Percentiles rank a stretch among this genome's conserved stretches.
Conservation (phyloP, 2,329 filamentous ascomycete genomes). For the Fusarium tuaranense region DNA sequence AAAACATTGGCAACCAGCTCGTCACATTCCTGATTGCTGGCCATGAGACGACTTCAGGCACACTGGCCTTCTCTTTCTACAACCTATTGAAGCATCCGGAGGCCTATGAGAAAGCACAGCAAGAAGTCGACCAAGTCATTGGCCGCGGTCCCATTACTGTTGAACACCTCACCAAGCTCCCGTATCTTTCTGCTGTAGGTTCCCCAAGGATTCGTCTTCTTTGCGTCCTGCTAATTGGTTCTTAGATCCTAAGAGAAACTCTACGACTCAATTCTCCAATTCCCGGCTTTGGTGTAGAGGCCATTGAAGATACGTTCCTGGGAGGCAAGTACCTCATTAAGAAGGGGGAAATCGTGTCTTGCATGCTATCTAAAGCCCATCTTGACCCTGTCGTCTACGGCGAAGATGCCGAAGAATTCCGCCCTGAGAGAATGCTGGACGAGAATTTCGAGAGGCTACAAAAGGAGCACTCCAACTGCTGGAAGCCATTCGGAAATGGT, state of each 20-base stretch:
- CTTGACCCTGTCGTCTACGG: slow-evolving; percentile 74
- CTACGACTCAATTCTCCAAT: slow-evolving; percentile 73
- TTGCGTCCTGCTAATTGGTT: not conserved
- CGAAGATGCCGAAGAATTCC: slow-evolving; percentile 73
- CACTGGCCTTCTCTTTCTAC: slow-evolving; percentile 74
- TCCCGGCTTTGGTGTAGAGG: slow-evolving; percentile 65
- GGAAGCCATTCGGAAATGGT: slow-evolving; percentile 83
- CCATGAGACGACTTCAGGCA: slow-evolving; percentile 78
- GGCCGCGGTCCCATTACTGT: slow-evolving; percentile 68
- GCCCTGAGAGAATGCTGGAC: slow-evolving; percentile 78
- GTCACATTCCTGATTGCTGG: slow-evolving; percentile 79
- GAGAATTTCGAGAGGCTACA: slow-evolving; percentile 72
- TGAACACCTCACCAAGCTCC: slow-evolving; percentile 72
- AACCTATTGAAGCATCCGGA: slow-evolving; percentile 73
- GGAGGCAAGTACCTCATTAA: slow-evolving; percentile 71
- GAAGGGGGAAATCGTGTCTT: slow-evolving; percentile 61
- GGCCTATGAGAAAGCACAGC: slow-evolving; percentile 69
- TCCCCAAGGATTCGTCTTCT: not conserved
- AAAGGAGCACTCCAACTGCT: slow-evolving; percentile 70
- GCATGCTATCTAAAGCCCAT: slow-evolving; percentile 67
- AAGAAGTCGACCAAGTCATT: slow-evolving; percentile 75
- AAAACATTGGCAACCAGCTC: slow-evolving; percentile 75
- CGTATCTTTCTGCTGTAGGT: slow-evolving; percentile 69
- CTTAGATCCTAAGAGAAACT: slow-evolving; percentile 68
- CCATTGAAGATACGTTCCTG: slow-evolving; percentile 66